These are phyloP conservation scores for Melocanna baccifera DNA, from an alignment of 176 grass and related monocot species.

Conservation along the genomic window DNA sequence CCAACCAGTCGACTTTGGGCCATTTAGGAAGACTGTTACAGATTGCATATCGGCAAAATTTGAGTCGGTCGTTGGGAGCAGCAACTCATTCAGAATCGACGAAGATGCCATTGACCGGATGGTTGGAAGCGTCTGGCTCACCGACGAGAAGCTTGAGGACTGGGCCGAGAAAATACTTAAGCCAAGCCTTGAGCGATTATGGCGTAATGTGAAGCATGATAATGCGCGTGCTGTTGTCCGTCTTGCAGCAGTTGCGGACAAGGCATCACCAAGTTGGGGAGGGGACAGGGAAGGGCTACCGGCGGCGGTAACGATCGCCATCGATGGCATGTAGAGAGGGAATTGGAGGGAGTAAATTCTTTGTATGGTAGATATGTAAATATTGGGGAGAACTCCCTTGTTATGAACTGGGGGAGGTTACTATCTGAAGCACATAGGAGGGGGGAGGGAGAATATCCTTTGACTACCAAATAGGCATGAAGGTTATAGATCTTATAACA, in stretches of 20 bases:
- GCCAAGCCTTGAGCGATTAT: conserved; percentile 67
- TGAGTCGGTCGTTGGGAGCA: conserved; percentile 40
- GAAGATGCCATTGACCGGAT: conserved; percentile 82
- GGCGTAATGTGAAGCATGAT: conserved; percentile 46
- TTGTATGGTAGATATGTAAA: conserved; percentile 80
- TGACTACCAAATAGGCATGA: conserved; percentile 61
- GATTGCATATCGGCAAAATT: conserved; percentile 68
- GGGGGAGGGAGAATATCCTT: conserved; percentile 22
- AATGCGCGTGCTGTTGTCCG: conserved; percentile 19
- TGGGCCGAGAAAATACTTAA: conserved; percentile 58
- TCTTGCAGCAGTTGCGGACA: conserved; percentile 39
- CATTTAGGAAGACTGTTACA: conserved; percentile 48
- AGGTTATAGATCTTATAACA: conserved; percentile 59
- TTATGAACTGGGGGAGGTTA: conserved; percentile 35
- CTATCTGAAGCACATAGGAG: conserved; percentile 48
- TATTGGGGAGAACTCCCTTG: conserved; percentile 47
- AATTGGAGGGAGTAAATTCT: conserved; percentile 52
- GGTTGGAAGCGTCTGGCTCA: conserved; percentile 53
- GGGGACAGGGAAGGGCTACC: conserved; percentile 48
- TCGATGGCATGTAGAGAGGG: conserved; percentile 56
- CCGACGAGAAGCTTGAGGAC: conserved; percentile 59
- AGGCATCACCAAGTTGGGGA: conserved; percentile 31
- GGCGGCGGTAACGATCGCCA: conserved; percentile 43
- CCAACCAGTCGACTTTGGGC: conserved; percentile 61
- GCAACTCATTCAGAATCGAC: conserved; percentile 60